Evolutionary conservation across 129 eudicot genomes (phyloP), one percentile per base, ranked within the genome.

Genomic region (Helichrysum umbraculigerum): DNA sequence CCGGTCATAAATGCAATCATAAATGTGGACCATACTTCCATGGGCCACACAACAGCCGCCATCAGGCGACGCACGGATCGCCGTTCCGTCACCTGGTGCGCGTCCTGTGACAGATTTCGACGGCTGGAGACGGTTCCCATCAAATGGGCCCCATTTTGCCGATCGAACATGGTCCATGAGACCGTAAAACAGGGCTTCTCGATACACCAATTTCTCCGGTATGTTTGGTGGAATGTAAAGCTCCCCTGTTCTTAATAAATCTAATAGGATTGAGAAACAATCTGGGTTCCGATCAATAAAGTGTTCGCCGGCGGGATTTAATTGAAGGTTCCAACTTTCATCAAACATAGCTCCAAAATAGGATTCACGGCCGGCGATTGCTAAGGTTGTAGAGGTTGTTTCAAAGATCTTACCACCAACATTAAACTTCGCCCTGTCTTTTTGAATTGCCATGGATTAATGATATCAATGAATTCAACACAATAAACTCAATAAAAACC

Each of bases 31-130:
- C 87, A 95, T 83, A 50, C 90, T 89, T 57, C 99, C 99, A 57
- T 95, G 97, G 11, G 94, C 99, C 63, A 91, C 97, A 73, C 94
- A 89, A 65, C 99, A 95, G 20, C 99, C 97, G n/a, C 99, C 99
- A 65, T 87, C 94, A 0, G 96, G 96, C 4, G 94, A 88, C 1
- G 92, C 99, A 6, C 97, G 88, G 52, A 95, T 95, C 50, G 97
- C 92, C 0, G 96, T 89, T 2, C 96, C 97, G n/a, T 91, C 99
- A 0, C 97, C 97, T 0, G 96, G 90, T 2, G 96, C 94, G 20
- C 82, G 83, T 54, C 97, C 97, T 5, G 88, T 73, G 63, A 89
- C 69, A 1, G 97, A 89, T 63, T 81, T 80, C 22, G 85, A 50
- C 0, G 82, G 65, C 8, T 83, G 87, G n/a, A 91, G 97, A 52